Conservation (phyloP, 495 filamentous ascomycete genomes). For the Cercophora samala region DNA sequence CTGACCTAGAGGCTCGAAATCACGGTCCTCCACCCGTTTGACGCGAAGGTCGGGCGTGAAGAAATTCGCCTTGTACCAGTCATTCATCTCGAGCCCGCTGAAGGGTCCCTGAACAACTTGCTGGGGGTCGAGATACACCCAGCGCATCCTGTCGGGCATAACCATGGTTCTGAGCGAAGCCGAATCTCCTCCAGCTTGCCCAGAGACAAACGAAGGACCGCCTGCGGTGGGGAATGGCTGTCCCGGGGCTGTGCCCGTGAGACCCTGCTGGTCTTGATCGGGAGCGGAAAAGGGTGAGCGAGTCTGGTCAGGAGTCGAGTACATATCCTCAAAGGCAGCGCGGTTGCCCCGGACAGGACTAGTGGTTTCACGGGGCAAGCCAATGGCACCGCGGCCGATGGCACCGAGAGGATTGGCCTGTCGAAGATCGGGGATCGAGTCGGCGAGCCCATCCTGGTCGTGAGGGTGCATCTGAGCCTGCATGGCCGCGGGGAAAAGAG, state of each 20-base stretch:
- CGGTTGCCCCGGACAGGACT: constrained; percentile 59
- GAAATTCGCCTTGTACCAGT: constrained; percentile 99
- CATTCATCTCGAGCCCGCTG: constrained; percentile 96
- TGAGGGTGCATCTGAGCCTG: constrained; percentile 79
- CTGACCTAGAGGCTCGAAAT: constrained; percentile 95
- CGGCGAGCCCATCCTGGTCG: constrained; percentile 52
- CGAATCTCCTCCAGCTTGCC: constrained; percentile 47
- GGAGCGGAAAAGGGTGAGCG: constrained; percentile 35
- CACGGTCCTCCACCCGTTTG: constrained; percentile 85
- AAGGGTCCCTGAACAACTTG: constrained; percentile 90
- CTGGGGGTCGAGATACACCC: constrained; percentile 95
- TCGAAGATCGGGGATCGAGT: constrained; percentile 50
- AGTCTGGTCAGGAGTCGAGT: constrained; percentile 37
- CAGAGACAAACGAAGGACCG: constrained; percentile 37
- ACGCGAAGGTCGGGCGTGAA: constrained; percentile 92
- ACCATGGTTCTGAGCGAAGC: constrained; percentile 85
- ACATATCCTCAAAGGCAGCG: constrained; percentile 56
- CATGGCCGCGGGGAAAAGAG: constrained; percentile 82
- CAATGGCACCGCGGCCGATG: constrained; percentile 53
- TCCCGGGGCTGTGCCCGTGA: constrained; percentile 36
- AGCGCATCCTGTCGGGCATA: constrained; percentile 99
- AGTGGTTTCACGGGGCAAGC: constrained; percentile 46
- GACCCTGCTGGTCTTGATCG: constrained; percentile 31
- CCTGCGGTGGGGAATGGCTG: constrained; percentile 33
- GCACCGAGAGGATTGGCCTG: constrained; percentile 51